Conservation (phyloP, 2,329 filamentous ascomycete species). For the Hymenoscyphus scutula region DNA sequence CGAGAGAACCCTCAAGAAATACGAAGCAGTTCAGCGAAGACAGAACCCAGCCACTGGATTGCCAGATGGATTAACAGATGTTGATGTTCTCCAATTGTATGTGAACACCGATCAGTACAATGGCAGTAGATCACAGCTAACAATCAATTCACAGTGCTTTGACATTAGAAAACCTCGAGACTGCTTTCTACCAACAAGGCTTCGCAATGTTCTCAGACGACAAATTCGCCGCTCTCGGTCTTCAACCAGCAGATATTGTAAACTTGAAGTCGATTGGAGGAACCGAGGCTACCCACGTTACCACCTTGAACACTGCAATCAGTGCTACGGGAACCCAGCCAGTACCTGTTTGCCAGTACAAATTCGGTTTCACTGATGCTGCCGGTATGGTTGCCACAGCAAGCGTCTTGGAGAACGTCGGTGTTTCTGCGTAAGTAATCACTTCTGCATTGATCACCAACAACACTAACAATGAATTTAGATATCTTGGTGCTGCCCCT, state of each 20-base stretch:
- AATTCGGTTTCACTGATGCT: constrained; percentile 67
- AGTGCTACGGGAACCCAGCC: constrained; percentile 61
- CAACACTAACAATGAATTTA: constrained; percentile 14
- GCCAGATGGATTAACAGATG: constrained; percentile 44
- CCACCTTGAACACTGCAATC: constrained; percentile 57
- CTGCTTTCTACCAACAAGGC: constrained; percentile 68
- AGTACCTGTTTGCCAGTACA: constrained; percentile 68
- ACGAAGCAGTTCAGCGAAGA: constrained; percentile 27
- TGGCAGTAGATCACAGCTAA: background rate
- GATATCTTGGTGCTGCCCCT: constrained; percentile 65
- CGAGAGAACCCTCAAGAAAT: constrained; percentile 26
- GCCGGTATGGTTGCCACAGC: constrained; percentile 67
- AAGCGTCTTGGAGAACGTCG: constrained; percentile 68
- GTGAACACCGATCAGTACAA: constrained; percentile 24
- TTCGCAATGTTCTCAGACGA: constrained; percentile 63
- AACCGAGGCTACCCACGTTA: constrained; percentile 63
- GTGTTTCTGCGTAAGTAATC: constrained; percentile 62
- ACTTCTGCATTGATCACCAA: constrained; percentile 8
- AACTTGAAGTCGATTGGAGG: constrained; percentile 61
- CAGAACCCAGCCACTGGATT: constrained; percentile 34
- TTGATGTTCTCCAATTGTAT: constrained; percentile 54
- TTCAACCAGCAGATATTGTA: constrained; percentile 51
- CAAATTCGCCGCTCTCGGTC: constrained; percentile 63
- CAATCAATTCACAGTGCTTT: constrained; percentile 51
- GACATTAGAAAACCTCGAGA: constrained; percentile 73